phyloP scores from a whole-genome alignment of 352 stramenopile species.

The Globisporangium solare region DNA sequence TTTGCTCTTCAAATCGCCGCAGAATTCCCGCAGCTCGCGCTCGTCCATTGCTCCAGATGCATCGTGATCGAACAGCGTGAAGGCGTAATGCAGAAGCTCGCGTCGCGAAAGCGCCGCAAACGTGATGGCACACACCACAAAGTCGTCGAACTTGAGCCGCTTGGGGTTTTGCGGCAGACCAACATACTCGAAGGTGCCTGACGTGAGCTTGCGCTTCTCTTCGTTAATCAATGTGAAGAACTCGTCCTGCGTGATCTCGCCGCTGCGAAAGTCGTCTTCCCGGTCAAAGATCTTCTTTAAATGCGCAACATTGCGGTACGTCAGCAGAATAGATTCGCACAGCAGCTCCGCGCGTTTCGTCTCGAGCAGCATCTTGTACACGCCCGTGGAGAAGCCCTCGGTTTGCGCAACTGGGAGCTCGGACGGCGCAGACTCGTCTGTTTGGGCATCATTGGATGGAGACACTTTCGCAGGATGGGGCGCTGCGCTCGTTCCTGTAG shows the following conservation, averaged over 20 bases:
- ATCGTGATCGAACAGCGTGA: conserved; percentile 62
- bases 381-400: conserved; percentile 31
- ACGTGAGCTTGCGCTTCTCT: conserved; percentile 50
- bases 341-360: conserved; percentile 41
- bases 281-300: conserved; percentile 32
- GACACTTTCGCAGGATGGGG: conserved; percentile 1
- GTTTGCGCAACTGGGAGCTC: conserved; percentile 5
- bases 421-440: not conserved
- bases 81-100: conserved; percentile 62
- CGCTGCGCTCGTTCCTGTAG: not conserved
- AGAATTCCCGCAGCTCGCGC: conserved; percentile 48
- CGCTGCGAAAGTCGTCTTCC: conserved; percentile 42
- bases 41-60: conserved; percentile 59
- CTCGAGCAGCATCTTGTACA: conserved; percentile 48
- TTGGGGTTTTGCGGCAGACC: conserved; percentile 24
- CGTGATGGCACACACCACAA: conserved; percentile 49
- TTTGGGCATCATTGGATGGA: not conserved
- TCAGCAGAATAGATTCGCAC: conserved; percentile 44
- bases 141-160: conserved; percentile 54
- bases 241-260: conserved; percentile 52
- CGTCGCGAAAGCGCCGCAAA: conserved; percentile 41
- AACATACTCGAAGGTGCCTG: conserved; percentile 44
- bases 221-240: conserved; percentile 55
- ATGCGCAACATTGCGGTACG: conserved; percentile 31
- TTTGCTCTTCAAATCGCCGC: conserved; percentile 43